These are phyloP conservation scores for Trametes hirsuta DNA, from an alignment of 1,284 basidiomycete genomes.

Conservation along the genomic window DNA sequence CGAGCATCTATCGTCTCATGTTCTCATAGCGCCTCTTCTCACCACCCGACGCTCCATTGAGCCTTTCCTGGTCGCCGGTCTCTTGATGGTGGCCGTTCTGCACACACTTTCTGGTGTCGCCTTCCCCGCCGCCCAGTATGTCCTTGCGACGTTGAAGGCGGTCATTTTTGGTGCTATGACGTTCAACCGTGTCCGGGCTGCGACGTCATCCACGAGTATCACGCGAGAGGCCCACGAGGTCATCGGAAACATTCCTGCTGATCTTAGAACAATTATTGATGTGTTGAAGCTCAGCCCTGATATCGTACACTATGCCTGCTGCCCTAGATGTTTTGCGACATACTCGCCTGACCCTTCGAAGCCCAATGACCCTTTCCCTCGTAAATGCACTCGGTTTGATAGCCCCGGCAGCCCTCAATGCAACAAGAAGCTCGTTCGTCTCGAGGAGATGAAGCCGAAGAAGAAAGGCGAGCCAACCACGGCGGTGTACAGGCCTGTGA, in stretches of 20 bases:
- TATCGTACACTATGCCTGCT: constrained; percentile 1
- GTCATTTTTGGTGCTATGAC: neutral
- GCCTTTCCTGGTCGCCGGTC: neutral
- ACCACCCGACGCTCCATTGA: neutral
- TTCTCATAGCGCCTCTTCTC: neutral
- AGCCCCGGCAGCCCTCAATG: neutral
- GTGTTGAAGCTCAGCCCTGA: constrained; percentile 5
- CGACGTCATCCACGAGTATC: neutral
- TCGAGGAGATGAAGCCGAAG: neutral
- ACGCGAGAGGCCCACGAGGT: no score
- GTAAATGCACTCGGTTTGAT: neutral
- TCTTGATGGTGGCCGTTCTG: neutral
- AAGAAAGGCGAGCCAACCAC: neutral
- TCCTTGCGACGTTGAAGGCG: neutral
- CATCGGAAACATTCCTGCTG: neutral
- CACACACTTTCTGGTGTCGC: neutral
- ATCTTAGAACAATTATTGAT: neutral
- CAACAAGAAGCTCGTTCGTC: neutral
- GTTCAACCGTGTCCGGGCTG: neutral
- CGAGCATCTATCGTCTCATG: no score
- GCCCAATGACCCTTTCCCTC: neutral
- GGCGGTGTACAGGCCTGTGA: neutral
- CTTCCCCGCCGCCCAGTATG: neutral
- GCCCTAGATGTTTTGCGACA: constrained; percentile 1
- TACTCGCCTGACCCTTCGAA: neutral